Percentiles rank a stretch among this genome's conserved stretches.
Conservation (phyloP, 2,329 filamentous ascomycete genomes). For the Coleophoma eucalyptorum region DNA sequence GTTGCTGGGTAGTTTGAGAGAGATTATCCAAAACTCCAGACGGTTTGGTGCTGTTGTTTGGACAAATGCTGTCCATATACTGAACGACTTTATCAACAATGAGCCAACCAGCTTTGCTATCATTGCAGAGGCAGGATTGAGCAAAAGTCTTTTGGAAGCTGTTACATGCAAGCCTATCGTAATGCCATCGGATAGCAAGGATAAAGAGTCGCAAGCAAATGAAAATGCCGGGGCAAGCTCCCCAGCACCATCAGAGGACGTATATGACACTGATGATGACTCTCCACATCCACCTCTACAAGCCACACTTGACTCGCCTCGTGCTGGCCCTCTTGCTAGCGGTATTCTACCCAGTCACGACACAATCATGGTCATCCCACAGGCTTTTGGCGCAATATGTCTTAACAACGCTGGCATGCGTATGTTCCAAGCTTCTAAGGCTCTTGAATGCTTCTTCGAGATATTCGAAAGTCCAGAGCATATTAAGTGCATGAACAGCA, state of each 20-base stretch:
- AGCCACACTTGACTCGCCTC: slow-evolving; percentile 42
- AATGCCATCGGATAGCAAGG: slow-evolving; percentile 26
- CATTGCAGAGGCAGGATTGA: slow-evolving; percentile 89
- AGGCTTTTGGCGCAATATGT: slow-evolving; percentile 89
- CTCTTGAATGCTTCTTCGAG: slow-evolving; percentile 84
- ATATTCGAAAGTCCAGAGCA: slow-evolving; percentile 95
- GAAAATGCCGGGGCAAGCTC: slow-evolving; percentile 25
- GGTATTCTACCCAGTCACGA: slow-evolving; percentile 87
- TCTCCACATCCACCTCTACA: slow-evolving; percentile 50
- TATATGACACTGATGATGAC: slow-evolving; percentile 32
- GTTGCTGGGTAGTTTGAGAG: slow-evolving; percentile 72
- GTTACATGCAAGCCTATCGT: slow-evolving; percentile 53
- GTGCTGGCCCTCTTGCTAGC: slow-evolving; percentile 47
- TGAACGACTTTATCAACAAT: slow-evolving; percentile 97
- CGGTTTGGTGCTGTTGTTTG: slow-evolving; percentile 91
- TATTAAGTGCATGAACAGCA: slow-evolving; percentile 76
- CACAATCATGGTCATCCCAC: slow-evolving; percentile 81
- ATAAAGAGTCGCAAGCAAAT: slow-evolving; percentile 15
- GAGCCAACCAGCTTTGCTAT: slow-evolving; percentile 97
- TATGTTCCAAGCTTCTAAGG: slow-evolving; percentile 78
- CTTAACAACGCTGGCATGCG: slow-evolving; percentile 84
- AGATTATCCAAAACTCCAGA: slow-evolving; percentile 75
- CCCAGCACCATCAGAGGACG: slow-evolving; percentile 14
- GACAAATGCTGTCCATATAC: slow-evolving; percentile 87
- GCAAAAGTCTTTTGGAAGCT: slow-evolving; percentile 79